A percentile compares a stretch with the other conserved stretches of the same genome.
Conservation (phyloP, 805 yeast genomes). For the Metschnikowia sp. region DNA sequence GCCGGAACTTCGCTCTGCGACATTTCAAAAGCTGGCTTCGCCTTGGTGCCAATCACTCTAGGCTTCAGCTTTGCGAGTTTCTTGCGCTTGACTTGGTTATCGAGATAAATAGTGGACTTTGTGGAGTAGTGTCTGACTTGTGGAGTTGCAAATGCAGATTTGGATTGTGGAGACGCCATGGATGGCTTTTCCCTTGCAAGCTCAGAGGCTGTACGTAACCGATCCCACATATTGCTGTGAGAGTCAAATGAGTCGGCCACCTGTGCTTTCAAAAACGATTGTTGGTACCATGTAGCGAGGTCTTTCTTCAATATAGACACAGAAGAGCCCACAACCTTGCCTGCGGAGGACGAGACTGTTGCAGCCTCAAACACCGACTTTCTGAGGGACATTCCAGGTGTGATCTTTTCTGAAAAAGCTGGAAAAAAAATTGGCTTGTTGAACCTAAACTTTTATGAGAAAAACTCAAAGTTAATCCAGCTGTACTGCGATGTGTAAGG, state of each 20-base stretch:
- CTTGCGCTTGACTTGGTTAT: constrained; percentile 10
- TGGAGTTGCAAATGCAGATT: neutral
- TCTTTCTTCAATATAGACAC: constrained; percentile 20
- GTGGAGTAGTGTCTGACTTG: constrained; percentile 11
- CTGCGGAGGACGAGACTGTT: constrained; percentile 25
- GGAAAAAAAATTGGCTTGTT: neutral
- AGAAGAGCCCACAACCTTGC: constrained; percentile 21
- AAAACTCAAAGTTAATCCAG: neutral
- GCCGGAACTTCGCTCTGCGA: constrained; percentile 77
- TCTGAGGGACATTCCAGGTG: constrained; percentile 12
- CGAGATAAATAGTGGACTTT: constrained; percentile 10
- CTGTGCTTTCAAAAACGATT: constrained; percentile 22
- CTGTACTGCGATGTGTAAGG: neutral
- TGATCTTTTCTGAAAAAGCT: neutral
- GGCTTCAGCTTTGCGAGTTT: constrained; percentile 11
- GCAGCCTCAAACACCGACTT: constrained; percentile 22
- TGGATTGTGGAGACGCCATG: neutral
- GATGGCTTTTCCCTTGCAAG: constrained; percentile 3
- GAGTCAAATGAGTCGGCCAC: constrained; percentile 18
- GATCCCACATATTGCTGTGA: constrained; percentile 24
- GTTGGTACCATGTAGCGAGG: constrained; percentile 17
- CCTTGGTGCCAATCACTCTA: constrained; percentile 19
- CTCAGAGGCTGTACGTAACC: constrained; percentile 7
- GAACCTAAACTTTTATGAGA: neutral
- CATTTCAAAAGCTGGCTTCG: constrained; percentile 40